phyloP scores from a whole-genome alignment of 1,139 yeast species.

The Eremothecium gossypii region DNA sequence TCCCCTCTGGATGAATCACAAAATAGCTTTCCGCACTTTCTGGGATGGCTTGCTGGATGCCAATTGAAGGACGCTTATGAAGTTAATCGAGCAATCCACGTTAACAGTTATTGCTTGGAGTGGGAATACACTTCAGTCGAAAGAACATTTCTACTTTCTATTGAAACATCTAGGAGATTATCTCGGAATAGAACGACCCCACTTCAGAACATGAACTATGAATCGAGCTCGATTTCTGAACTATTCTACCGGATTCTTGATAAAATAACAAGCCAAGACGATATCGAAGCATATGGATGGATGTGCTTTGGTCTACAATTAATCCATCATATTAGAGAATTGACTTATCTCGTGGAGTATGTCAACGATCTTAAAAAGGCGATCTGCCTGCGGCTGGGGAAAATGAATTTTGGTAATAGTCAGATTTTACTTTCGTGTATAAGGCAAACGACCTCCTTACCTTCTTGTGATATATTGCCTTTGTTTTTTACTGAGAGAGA shows the following conservation, averaged over 20 bases:
- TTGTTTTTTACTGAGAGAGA: not conserved
- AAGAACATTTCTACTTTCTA: slow-evolving; percentile 6
- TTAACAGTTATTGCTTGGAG: slow-evolving; percentile 6
- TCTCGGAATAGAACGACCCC: not conserved
- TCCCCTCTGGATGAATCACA: slow-evolving; percentile 14
- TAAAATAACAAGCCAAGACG: not conserved
- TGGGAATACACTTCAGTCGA: slow-evolving; percentile 9
- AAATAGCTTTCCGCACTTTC: slow-evolving; percentile 29
- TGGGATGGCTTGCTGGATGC: slow-evolving; percentile 38
- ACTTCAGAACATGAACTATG: not conserved
- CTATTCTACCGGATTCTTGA: slow-evolving; percentile 8
- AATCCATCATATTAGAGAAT: slow-evolving; percentile 8
- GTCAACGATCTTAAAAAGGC: slow-evolving; percentile 9
- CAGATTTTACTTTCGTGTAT: not conserved
- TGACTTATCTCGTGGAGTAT: slow-evolving; percentile 7
- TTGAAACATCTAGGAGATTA: not conserved
- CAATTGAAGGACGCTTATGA: slow-evolving; percentile 2
- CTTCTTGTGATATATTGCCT: not conserved
- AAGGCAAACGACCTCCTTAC: not conserved
- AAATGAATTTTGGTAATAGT: not conserved
- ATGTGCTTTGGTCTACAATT: slow-evolving; percentile 8
- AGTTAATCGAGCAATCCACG: not conserved
- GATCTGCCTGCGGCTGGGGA: slow-evolving; percentile 3
- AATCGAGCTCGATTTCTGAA: slow-evolving; percentile 2
- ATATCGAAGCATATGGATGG: slow-evolving; percentile 9